Evolutionary conservation across 768 basidiomycete genomes (phyloP).

Genomic region (Steccherinum ochraceum): DNA sequence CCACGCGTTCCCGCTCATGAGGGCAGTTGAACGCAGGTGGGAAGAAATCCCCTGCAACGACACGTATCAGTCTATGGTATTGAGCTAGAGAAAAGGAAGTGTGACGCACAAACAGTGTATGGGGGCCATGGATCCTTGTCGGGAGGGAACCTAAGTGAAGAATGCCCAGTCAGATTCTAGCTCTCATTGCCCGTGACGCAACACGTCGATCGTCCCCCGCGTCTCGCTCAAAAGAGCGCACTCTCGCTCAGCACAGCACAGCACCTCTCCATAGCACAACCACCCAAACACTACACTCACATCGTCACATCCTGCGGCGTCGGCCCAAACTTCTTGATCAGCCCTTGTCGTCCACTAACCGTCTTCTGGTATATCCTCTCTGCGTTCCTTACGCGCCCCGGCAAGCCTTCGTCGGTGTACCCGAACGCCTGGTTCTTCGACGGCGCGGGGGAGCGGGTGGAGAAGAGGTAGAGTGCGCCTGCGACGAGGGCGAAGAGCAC

Average conservation of each 20-base stretch:
- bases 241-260: background rate
- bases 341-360: constrained; percentile 17
- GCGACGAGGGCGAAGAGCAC: constrained; percentile 9
- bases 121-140: constrained; percentile 24
- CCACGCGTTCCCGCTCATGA: constrained; percentile 38
- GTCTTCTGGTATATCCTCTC: constrained; percentile 20
- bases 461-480: constrained; percentile 14
- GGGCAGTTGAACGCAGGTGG: constrained; percentile 41
- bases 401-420: constrained; percentile 9
- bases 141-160: constrained; percentile 17
- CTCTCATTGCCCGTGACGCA: background rate
- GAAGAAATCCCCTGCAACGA: constrained; percentile 45
- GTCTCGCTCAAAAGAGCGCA: background rate
- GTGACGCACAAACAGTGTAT: constrained; percentile 24
- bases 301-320: constrained; percentile 21
- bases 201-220: too few species aligned
- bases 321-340: constrained; percentile 25
- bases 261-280: background rate
- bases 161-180: background rate
- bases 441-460: constrained; percentile 9
- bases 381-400: constrained; percentile 14
- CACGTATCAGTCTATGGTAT: background rate
- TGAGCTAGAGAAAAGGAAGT: background rate
- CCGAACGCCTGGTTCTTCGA: constrained; percentile 7
- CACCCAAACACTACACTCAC: constrained; percentile 10